Evolutionary conservation across 2,329 filamentous ascomycete genomes (phyloP).

Genomic region (Nemania diffusa): DNA sequence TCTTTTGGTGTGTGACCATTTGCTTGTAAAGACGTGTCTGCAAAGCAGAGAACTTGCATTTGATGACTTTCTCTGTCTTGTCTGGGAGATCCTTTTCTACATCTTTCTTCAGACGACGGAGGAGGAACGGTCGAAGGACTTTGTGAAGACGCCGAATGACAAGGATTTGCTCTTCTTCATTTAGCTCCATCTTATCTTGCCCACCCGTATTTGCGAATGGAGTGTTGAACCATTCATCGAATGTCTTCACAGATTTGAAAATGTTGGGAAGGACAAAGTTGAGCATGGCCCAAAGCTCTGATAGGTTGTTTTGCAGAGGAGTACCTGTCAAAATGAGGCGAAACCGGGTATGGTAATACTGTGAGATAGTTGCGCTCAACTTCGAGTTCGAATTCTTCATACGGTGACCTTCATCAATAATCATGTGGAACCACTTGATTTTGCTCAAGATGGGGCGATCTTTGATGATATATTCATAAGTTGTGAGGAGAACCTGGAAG

Average conservation of each 20-base stretch:
- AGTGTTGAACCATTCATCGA: conserved; percentile 99
- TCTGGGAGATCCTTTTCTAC: conserved; percentile 98
- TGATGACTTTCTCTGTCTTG: conserved; percentile 99
- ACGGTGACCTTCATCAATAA: conserved; percentile 98
- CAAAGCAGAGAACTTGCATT: conserved; percentile 96
- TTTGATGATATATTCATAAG: conserved; percentile 99
- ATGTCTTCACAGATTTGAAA: conserved; percentile 98
- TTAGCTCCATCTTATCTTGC: conserved; percentile 98
- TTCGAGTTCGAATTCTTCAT: conserved; percentile 99
- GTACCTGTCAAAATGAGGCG: conserved; percentile 97
- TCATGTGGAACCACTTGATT: conserved; percentile 99
- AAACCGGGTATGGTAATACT: conserved; percentile 95
- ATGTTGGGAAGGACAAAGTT: conserved; percentile 99
- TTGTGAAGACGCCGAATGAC: conserved; percentile 99
- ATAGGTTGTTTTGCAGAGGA: conserved; percentile 94
- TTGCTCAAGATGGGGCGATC: conserved; percentile 94
- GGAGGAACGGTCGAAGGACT: conserved; percentile 94
- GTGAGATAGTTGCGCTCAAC: conserved; percentile 90
- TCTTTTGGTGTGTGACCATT: conserved; percentile 93
- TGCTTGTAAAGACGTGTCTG: conserved; percentile 97
- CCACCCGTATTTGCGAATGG: conserved; percentile 98
- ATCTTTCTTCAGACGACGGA: conserved; percentile 98
- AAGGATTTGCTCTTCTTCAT: conserved; percentile 98
- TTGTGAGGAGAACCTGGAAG: conserved; percentile 96
- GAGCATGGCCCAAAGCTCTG: conserved; percentile 96